Conservation (phyloP, 1,284 basidiomycete genomes). For the Malassezia vespertilionis region DNA sequence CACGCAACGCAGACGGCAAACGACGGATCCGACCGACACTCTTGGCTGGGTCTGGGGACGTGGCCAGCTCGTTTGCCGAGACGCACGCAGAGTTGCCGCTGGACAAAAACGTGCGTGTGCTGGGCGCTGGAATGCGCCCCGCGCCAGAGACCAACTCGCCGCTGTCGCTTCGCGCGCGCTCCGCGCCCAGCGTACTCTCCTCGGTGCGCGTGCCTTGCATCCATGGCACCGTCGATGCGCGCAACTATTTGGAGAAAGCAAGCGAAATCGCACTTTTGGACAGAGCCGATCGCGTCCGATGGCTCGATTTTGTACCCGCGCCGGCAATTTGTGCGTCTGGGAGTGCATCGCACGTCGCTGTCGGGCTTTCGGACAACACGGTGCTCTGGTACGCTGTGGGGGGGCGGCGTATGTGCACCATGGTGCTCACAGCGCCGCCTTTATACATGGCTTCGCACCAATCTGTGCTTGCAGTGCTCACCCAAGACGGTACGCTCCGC, state of each 20-base stretch:
- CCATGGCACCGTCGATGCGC: conserved; percentile 61
- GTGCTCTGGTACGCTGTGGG: conserved; percentile 31
- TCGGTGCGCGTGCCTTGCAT: conserved; percentile 47
- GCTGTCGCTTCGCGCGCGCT: conserved; percentile 6
- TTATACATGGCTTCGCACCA: conserved; percentile 27
- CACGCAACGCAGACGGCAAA: conserved; percentile 52
- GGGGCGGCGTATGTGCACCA: conserved; percentile 27
- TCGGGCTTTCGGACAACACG: conserved; percentile 26
- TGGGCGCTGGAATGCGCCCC: conserved; percentile 59
- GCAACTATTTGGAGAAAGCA: conserved; percentile 60
- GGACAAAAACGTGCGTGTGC: conserved; percentile 51
- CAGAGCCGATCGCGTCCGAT: conserved; percentile 43
- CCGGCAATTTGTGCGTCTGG: conserved; percentile 60
- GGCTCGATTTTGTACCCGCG: conserved; percentile 74
- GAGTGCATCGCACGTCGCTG: conserved; percentile 61
- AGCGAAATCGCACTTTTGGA: conserved; percentile 58
- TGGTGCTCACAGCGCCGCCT: conserved; percentile 27
- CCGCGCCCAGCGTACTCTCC: conserved; percentile 23
- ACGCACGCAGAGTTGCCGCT: conserved; percentile 22
- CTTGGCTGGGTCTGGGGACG: conserved; percentile 33
- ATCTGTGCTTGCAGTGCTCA: conserved; percentile 30
- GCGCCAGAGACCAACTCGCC: conserved; percentile 52
- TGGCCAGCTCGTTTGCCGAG: conserved; percentile 15
- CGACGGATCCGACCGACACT: conserved; percentile 58
- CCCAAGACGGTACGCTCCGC: conserved; percentile 24